These are phyloP conservation scores for Penicillium egyptiacum DNA, from an alignment of 495 filamentous ascomycete genomes.

Conservation along the genomic window DNA sequence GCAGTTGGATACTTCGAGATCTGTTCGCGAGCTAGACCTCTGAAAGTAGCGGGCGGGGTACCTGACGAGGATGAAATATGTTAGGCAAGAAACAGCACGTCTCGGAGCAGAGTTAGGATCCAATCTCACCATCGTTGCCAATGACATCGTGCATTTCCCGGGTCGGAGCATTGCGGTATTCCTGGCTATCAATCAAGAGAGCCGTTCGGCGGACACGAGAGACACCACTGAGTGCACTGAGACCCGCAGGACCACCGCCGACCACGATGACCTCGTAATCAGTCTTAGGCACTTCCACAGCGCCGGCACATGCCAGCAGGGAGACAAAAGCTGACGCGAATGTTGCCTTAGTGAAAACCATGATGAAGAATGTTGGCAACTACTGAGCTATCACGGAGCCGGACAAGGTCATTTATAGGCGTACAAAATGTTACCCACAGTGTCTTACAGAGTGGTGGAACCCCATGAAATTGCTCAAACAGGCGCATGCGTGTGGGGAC, in stretches of 20 bases:
- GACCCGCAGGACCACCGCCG: conserved; percentile 37
- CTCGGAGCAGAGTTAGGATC: not conserved
- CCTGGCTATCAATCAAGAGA: conserved; percentile 54
- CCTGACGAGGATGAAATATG: conserved; percentile 27
- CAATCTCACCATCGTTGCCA: conserved; percentile 52
- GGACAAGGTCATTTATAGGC: conserved; percentile 4
- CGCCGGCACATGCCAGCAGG: conserved; percentile 17
- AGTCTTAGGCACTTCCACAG: conserved; percentile 24
- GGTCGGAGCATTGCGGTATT: conserved; percentile 56
- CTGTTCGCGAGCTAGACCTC: conserved; percentile 51
- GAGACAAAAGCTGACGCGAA: conserved; percentile 21
- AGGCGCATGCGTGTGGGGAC: not conserved
- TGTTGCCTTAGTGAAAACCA: conserved; percentile 4
- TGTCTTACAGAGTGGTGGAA: not conserved
- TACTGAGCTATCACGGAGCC: not conserved
- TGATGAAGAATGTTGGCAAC: not conserved
- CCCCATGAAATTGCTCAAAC: not conserved
- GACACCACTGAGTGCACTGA: conserved; percentile 53
- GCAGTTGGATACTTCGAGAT: conserved; percentile 50
- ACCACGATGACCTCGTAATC: conserved; percentile 40
- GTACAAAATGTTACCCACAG: not conserved
- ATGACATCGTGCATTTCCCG: conserved; percentile 60
- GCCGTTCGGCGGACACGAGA: conserved; percentile 53
- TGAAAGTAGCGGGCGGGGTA: conserved; percentile 52
- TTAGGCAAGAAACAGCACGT: not conserved